These are phyloP conservation scores for Orbilia quercus DNA, from an alignment of 2,329 filamentous ascomycete genomes.

Conservation along the genomic window DNA sequence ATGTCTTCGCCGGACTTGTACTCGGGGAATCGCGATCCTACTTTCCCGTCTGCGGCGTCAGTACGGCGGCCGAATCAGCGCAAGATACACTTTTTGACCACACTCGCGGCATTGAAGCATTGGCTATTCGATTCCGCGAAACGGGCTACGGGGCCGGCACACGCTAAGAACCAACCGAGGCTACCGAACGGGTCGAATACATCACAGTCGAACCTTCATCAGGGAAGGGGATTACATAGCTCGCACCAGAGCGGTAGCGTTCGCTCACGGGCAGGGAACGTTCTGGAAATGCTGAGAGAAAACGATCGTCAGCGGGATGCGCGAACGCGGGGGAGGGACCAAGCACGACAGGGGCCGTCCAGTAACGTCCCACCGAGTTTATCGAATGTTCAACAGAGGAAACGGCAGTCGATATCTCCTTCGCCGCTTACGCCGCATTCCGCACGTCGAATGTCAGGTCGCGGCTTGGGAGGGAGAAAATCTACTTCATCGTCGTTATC, in stretches of 20 bases:
- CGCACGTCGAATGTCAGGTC: conserved; percentile 81
- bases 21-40: conserved; percentile 50
- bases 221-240: conserved; percentile 34
- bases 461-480: conserved; percentile 86
- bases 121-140: conserved; percentile 78
- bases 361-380: conserved; percentile 32
- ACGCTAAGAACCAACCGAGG: conserved; percentile 37
- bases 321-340: conserved; percentile 37
- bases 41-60: conserved; percentile 30
- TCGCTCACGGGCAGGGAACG: conserved; percentile 41
- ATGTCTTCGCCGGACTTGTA: conserved; percentile 60
- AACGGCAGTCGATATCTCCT: conserved; percentile 84
- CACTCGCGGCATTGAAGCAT: conserved; percentile 75
- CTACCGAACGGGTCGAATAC: conserved; percentile 44
- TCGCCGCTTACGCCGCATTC: conserved; percentile 88
- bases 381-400: conserved; percentile 65
- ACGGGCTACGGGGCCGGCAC: conserved; percentile 69
- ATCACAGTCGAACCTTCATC: conserved; percentile 44
- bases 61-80: conserved; percentile 74
- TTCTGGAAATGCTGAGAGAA: conserved; percentile 46
- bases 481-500: conserved; percentile 96
- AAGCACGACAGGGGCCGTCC: conserved; percentile 29
- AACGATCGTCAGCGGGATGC: conserved; percentile 44
- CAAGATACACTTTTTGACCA: conserved; percentile 70
- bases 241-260: conserved; percentile 52